Evolutionary conservation across 306 rosid species (phyloP).

Genomic region (Rosa lucieae): DNA sequence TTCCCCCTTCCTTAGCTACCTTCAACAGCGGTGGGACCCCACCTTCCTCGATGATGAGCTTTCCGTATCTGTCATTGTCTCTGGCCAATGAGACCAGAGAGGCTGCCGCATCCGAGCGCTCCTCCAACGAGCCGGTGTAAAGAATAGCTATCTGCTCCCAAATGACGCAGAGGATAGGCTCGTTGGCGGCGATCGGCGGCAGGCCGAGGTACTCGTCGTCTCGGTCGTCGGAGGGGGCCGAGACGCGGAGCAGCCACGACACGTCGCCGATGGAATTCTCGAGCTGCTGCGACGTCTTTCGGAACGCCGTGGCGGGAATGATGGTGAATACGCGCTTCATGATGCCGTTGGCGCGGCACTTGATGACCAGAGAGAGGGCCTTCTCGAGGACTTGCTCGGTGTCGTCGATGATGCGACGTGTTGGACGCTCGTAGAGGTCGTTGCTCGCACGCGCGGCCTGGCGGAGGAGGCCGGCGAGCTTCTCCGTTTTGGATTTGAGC

Average conservation of each 20-base stretch:
- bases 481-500: constrained; percentile 65
- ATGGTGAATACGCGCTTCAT: constrained; percentile 70
- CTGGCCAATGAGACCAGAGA: constrained; percentile 66
- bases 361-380: constrained; percentile 52
- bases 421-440: constrained; percentile 79
- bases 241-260: constrained; percentile 78
- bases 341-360: constrained; percentile 60
- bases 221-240: constrained; percentile 61
- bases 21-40: constrained; percentile 60
- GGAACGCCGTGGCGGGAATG: constrained; percentile 58
- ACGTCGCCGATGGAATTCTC: constrained; percentile 77
- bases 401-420: constrained; percentile 71
- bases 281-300: constrained; percentile 51
- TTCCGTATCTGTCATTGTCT: constrained; percentile 73
- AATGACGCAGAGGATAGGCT: constrained; percentile 67
- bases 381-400: constrained; percentile 72
- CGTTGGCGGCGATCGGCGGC: constrained; percentile 73
- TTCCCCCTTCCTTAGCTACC: constrained; percentile 52
- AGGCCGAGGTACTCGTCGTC: constrained; percentile 71
- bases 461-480: constrained; percentile 71
- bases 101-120: constrained; percentile 73
- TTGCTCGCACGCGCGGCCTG: constrained; percentile 72
- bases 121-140: constrained; percentile 46
- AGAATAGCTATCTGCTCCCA: constrained; percentile 72
- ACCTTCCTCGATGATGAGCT: constrained; percentile 67